These are phyloP conservation scores for Claviceps sp. DNA, from an alignment of 2,329 filamentous ascomycete species.

Conservation along the genomic window DNA sequence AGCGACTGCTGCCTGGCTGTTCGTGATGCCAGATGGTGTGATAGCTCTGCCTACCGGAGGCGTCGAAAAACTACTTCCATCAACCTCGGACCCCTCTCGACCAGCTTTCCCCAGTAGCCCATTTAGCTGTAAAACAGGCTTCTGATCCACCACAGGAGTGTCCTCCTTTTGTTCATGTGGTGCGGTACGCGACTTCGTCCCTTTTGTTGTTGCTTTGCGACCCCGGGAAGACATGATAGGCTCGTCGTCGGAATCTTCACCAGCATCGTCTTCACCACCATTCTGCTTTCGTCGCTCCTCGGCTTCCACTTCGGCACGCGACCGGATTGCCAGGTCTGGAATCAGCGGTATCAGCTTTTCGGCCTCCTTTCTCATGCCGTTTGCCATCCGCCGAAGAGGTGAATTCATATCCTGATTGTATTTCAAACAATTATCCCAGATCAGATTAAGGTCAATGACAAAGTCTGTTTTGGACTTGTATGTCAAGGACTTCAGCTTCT, in stretches of 20 bases:
- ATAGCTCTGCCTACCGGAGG: slow-evolving; percentile 62
- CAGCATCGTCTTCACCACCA: slow-evolving; percentile 68
- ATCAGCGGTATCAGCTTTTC: slow-evolving; percentile 94
- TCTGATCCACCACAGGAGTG: slow-evolving; percentile 63
- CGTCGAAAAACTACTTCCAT: slow-evolving; percentile 74
- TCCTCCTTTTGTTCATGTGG: slow-evolving; percentile 62
- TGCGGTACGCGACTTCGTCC: slow-evolving; percentile 63
- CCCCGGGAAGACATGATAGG: slow-evolving; percentile 97
- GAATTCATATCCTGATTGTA: slow-evolving; percentile 89
- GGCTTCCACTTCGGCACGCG: slow-evolving; percentile 86
- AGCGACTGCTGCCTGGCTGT: slow-evolving; percentile 50
- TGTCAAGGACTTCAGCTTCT: slow-evolving; percentile 72
- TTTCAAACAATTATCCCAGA: slow-evolving; percentile 92
- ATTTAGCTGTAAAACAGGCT: slow-evolving; percentile 56
- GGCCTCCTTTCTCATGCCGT: slow-evolving; percentile 93
- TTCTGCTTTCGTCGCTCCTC: slow-evolving; percentile 76
- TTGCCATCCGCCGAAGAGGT: slow-evolving; percentile 79
- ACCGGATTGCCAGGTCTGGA: slow-evolving; percentile 78
- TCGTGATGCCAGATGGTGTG: slow-evolving; percentile 55
- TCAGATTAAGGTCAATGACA: slow-evolving; percentile 81
- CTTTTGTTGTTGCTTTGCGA: slow-evolving; percentile 66
- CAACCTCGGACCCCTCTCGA: slow-evolving; percentile 66
- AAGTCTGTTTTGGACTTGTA: slow-evolving; percentile 93
- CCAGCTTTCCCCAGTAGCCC: slow-evolving; percentile 44
- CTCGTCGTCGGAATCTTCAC: slow-evolving; percentile 89